Evolutionary conservation across 305 asterid genomes (phyloP), one percentile per base, ranked within the genome.

Genomic region (Withania somnifera): DNA sequence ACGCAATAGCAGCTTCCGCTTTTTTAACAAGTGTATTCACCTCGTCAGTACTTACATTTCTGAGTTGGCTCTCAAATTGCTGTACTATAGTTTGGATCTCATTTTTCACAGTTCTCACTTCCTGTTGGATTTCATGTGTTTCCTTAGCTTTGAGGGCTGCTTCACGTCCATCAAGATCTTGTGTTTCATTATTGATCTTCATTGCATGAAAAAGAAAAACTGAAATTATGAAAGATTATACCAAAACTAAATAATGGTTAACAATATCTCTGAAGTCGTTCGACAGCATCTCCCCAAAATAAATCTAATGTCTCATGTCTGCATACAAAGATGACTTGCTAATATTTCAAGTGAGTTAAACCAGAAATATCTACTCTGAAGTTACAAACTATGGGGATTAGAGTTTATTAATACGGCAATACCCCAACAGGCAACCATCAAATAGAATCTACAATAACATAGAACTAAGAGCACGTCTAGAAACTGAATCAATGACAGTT

Each of bases 131-230:
- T 85, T 86, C 87, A 82, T 87, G 90, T 80, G 90, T 85, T 92
- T 91, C 97, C 87, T 90, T 85, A 20, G 90, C 90, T 93, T 89
- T 93, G 14, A 96, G 94, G 83, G 93, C 95, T 71, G 90, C 93
- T 89, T 90, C 95, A 54, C 95, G 98, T 56, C 56, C 90, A 81
- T 90, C 93, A 78, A 96, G 93, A 83, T 91, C 92, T 81, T 85
- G 89, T 86, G 98, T 93, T 89, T 93, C 98, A 50, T 86, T 87
- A 45, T 42, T 80, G 78, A 94, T 90, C 98, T 96, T 84, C 89
- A 88, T 28, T 83, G 69, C 50, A 60, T 54, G 79, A 83, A 71
- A 81, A 61, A 36, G 42, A 47, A 83, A 80, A 38, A 38, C 28
- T 71, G 60, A 54, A 79, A 84, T 10, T n/a, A 51, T 58, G 32